phyloP scores from a whole-genome alignment of 2,329 filamentous ascomycete genomes.

The Fusarium robinianum region DNA sequence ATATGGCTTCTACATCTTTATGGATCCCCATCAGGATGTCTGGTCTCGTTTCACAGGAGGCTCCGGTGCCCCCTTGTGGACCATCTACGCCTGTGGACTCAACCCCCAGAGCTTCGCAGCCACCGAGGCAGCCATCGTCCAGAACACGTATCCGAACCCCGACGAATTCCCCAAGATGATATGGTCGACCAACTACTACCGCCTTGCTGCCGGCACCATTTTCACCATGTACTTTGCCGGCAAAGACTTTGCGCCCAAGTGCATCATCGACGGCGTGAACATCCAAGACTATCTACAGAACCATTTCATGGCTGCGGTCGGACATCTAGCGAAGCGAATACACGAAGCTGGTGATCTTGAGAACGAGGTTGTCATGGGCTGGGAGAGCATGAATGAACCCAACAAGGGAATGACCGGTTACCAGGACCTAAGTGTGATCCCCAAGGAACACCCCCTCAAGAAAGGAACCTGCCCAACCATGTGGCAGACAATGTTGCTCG shows the following conservation, averaged over 20 bases:
- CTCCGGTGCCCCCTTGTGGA: constrained; percentile 97
- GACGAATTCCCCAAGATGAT: constrained; percentile 96
- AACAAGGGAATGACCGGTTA: constrained; percentile 86
- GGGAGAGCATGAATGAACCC: constrained; percentile 96
- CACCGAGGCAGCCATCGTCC: constrained; percentile 90
- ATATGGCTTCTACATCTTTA: constrained; percentile 95
- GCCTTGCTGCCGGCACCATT: constrained; percentile 84
- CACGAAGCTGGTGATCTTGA: constrained; percentile 89
- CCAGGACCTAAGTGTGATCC: constrained; percentile 78
- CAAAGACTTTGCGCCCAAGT: constrained; percentile 90
- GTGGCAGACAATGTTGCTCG: constrained; percentile 90
- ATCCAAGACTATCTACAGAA: constrained; percentile 93
- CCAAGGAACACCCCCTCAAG: constrained; percentile 84
- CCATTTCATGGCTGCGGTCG: constrained; percentile 81
- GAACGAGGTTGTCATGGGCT: constrained; percentile 86
- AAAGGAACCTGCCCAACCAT: constrained; percentile 92
- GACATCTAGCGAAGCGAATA: constrained; percentile 80
- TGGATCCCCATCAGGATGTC: constrained; percentile 99
- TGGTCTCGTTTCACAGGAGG: constrained; percentile 96
- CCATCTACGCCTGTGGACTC: constrained; percentile 88
- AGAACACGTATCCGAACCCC: constrained; percentile 89
- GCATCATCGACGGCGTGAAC: constrained; percentile 90
- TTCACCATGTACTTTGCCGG: constrained; percentile 95
- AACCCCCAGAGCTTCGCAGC: constrained; percentile 83
- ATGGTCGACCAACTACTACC: constrained; percentile 96